These are phyloP conservation scores for Hanseniaspora occidentalis DNA, from an alignment of 805 yeast genomes.

Conservation along the genomic window DNA sequence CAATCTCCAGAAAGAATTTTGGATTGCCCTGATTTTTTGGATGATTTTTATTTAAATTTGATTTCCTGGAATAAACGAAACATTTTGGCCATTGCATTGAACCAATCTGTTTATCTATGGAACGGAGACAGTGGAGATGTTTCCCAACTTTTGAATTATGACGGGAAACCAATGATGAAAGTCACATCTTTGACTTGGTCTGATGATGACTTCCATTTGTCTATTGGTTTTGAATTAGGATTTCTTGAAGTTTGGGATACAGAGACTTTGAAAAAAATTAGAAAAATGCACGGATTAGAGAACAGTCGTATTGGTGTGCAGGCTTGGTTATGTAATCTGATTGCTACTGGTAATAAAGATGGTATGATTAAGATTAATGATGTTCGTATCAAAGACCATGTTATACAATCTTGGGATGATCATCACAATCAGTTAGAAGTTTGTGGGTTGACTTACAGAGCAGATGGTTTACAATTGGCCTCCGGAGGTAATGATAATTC, in stretches of 20 bases:
- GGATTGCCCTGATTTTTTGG: constrained; percentile 91
- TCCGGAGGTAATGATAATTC: constrained; percentile 92
- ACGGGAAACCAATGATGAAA: constrained; percentile 20
- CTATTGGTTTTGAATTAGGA: constrained; percentile 79
- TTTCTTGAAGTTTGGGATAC: constrained; percentile 88
- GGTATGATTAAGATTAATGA: constrained; percentile 84
- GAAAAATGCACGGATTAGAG: constrained; percentile 62
- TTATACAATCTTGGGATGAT: constrained; percentile 42
- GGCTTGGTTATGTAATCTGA: constrained; percentile 70
- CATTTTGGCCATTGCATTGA: constrained; percentile 78
- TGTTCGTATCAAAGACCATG: constrained; percentile 73
- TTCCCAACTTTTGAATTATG: constrained; percentile 49
- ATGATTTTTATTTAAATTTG: constrained; percentile 82
- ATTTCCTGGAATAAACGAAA: constrained; percentile 81
- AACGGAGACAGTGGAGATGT: constrained; percentile 77
- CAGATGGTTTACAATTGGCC: constrained; percentile 76
- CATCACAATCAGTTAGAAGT: constrained; percentile 66
- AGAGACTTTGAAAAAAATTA: constrained; percentile 55
- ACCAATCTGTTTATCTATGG: constrained; percentile 79
- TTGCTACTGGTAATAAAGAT: constrained; percentile 78
- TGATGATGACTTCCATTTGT: constrained; percentile 73
- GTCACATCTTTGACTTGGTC: constrained; percentile 82
- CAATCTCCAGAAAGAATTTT: constrained; percentile 84
- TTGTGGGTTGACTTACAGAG: constrained; percentile 80
- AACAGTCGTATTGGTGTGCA: constrained; percentile 73